A percentile compares a stretch with the other conserved stretches of the same genome.
Conservation (phyloP, 2,329 filamentous ascomycete genomes). For the Coleophoma cylindrospora region DNA sequence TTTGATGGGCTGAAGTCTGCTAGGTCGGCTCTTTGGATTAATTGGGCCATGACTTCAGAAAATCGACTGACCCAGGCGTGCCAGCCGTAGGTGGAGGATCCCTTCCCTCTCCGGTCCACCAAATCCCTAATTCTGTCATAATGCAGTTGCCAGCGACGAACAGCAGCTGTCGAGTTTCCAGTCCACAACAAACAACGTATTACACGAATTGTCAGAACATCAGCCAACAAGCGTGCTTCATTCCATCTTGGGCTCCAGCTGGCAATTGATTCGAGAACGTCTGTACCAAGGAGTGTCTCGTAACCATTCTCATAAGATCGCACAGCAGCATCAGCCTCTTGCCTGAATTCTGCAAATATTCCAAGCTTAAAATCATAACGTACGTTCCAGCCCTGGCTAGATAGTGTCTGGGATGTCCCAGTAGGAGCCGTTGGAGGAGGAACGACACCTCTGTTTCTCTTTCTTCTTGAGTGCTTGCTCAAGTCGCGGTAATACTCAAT, state of each 20-base stretch:
- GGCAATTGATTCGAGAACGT: conserved; percentile 82
- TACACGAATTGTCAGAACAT: conserved; percentile 74
- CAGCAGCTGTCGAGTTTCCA: conserved; percentile 72
- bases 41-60: conserved; percentile 56
- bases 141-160: conserved; percentile 76
- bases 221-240: conserved; percentile 83
- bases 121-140: conserved; percentile 69
- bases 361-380: conserved; percentile 93
- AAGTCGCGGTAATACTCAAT: conserved; percentile 92
- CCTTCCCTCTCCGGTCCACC: conserved; percentile 77
- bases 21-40: conserved; percentile 50
- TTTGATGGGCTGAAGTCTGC: conserved; percentile 42
- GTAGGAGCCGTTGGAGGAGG: conserved; percentile 77
- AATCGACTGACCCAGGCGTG: conserved; percentile 85
- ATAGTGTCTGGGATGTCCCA: conserved; percentile 81
- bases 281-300: conserved; percentile 73
- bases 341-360: conserved; percentile 85
- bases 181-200: conserved; percentile 80
- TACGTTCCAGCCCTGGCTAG: conserved; percentile 83
- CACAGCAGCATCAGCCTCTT: conserved; percentile 84
- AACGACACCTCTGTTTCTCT: conserved; percentile 72
- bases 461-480: conserved; percentile 86
- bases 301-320: conserved; percentile 86
- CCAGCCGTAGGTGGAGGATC: conserved; percentile 88
- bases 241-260: conserved; percentile 90